Evolutionary conservation across 2,329 filamentous ascomycete genomes (phyloP).

Genomic region (Neonectria coccinea): DNA sequence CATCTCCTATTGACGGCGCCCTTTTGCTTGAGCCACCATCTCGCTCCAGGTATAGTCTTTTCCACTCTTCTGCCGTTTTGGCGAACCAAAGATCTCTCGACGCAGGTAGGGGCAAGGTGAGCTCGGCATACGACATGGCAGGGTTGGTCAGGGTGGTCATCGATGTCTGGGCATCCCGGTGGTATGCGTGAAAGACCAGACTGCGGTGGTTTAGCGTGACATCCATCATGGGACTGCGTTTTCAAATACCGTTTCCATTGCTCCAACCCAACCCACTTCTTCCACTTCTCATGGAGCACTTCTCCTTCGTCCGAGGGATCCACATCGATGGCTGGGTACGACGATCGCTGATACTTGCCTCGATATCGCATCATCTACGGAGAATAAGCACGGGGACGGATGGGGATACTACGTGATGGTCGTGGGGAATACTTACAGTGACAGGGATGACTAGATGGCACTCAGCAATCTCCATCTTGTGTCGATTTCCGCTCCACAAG

Average conservation of each 20-base stretch:
- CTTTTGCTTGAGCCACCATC: slow-evolving; percentile 53
- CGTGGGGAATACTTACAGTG: slow-evolving; percentile 51
- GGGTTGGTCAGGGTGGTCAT: slow-evolving; percentile 75
- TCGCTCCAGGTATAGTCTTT: slow-evolving; percentile 64
- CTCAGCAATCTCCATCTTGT: slow-evolving; percentile 69
- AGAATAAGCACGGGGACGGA: slow-evolving; percentile 30
- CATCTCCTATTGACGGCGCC: slow-evolving; percentile 65
- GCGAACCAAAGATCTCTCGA: slow-evolving; percentile 74
- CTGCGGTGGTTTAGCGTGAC: slow-evolving; percentile 48
- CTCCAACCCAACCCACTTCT: slow-evolving; percentile 71
- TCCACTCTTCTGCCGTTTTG: slow-evolving; percentile 73
- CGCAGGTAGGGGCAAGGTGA: slow-evolving; percentile 74
- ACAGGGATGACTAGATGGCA: slow-evolving; percentile 60
- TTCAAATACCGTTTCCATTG: slow-evolving; percentile 70
- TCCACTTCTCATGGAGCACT: slow-evolving; percentile 73
- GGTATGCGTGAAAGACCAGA: slow-evolving; percentile 73
- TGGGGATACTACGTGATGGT: neutral
- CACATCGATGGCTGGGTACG: slow-evolving; percentile 64
- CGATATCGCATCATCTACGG: slow-evolving; percentile 64
- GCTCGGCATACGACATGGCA: slow-evolving; percentile 75
- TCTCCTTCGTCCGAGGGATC: slow-evolving; percentile 66
- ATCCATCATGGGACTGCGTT: neutral
- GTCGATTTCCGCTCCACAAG: slow-evolving; percentile 65
- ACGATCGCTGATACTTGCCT: slow-evolving; percentile 69
- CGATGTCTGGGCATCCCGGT: slow-evolving; percentile 74